These are phyloP conservation scores for Neofusicoccum sp. DNA, from an alignment of 2,329 filamentous ascomycete species.

Conservation along the genomic window DNA sequence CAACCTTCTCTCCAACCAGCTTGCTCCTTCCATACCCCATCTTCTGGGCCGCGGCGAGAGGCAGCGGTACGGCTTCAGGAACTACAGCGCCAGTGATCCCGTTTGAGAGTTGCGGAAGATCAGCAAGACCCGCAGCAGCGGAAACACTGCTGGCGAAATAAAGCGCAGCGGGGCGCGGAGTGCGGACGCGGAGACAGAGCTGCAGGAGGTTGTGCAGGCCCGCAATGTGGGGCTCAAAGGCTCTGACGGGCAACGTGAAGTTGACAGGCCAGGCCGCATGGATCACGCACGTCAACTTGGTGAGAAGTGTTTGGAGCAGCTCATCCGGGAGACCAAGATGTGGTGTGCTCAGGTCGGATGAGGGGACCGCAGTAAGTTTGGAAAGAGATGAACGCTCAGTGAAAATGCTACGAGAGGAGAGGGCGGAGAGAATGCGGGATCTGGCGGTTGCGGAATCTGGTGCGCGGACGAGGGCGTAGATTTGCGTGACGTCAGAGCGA, in stretches of 20 bases:
- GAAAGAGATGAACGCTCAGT: constrained; percentile 9
- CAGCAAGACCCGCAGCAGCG: neutral
- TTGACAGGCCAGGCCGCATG: constrained; percentile 58
- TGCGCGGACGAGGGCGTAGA: constrained; percentile 56
- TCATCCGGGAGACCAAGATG: constrained; percentile 40
- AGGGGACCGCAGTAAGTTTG: constrained; percentile 38
- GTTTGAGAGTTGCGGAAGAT: neutral
- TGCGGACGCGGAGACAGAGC: constrained; percentile 37
- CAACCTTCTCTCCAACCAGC: constrained; percentile 48
- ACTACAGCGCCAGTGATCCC: constrained; percentile 17
- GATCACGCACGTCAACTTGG: constrained; percentile 44
- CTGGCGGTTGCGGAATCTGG: constrained; percentile 32
- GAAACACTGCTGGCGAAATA: constrained; percentile 45
- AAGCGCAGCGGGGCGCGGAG: constrained; percentile 37
- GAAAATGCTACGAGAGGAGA: constrained; percentile 36
- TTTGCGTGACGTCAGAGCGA: constrained; percentile 30
- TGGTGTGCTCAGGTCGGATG: constrained; percentile 37
- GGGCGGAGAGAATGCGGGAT: constrained; percentile 37
- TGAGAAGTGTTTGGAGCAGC: constrained; percentile 23
- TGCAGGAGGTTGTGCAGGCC: constrained; percentile 46
- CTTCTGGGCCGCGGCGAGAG: constrained; percentile 44
- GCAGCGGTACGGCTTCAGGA: constrained; percentile 36
- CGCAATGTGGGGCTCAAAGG: constrained; percentile 50
- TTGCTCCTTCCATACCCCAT: constrained; percentile 55
- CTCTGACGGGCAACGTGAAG: constrained; percentile 53